Evolutionary conservation across 345 rosid genomes (phyloP).

Genomic region (Eucalyptus brandiana): DNA sequence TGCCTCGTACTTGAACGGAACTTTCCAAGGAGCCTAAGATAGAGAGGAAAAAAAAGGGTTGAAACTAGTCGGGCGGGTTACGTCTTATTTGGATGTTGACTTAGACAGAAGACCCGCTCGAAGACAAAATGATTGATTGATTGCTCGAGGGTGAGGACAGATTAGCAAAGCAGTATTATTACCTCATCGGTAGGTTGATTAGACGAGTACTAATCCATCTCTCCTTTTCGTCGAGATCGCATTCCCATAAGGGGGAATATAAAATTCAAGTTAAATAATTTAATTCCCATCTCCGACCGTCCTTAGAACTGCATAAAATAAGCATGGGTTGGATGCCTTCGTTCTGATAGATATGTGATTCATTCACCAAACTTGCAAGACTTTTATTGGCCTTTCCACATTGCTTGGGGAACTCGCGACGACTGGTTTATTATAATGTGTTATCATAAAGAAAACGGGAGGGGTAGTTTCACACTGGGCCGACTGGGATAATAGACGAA

Average conservation of each 20-base stretch:
- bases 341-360: neutral
- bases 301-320: neutral
- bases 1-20: neutral
- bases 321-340: neutral
- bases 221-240: neutral
- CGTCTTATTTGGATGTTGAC: neutral
- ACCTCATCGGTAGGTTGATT: neutral
- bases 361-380: neutral
- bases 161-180: neutral
- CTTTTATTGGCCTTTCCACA: neutral
- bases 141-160: neutral
- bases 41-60: fast-evolving
- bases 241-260: neutral
- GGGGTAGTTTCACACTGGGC: neutral
- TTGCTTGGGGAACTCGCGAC: neutral
- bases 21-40: neutral
- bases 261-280: neutral
- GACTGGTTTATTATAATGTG: too few species aligned
- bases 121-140: neutral
- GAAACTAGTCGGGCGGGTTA: neutral
- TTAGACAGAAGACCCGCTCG: neutral
- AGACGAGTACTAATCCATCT: neutral
- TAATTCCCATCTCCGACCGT: neutral
- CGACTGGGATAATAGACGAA: neutral
- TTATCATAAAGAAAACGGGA: neutral